Evolutionary conservation across 306 rosid species (phyloP), one percentile per base, ranked within the genome.

Genomic region (Gillenia trifoliata): DNA sequence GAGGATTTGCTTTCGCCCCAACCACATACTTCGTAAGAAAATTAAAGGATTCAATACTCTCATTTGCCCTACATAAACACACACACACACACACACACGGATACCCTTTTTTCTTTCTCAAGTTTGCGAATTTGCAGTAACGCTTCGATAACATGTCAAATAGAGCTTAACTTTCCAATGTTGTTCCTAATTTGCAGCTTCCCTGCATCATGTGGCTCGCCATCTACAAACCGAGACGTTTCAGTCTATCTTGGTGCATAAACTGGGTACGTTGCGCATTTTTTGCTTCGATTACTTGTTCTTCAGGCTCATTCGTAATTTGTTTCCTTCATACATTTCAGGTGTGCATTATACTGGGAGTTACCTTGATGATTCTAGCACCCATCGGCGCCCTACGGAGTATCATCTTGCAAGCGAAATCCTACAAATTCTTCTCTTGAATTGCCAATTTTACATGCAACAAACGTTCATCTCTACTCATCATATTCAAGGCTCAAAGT

Each of bases 1-100:
- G 94, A 66, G 98, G 98, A 55, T 86, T 93, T 69, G 98, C 91
- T 72, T 89, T 93, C 73, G 93, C 97, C 73, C 98, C 98, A 59
- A 86, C 97, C 34, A 83, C 98, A 34, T 93, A 89, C 81, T 93
- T 73, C 7, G 97, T 93, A 84, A 90, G 91, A 22, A 79, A 73
- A 70, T 6, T 30, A 13, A 16, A 73, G 3, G 4, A 26, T 16
- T 56, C 8, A 3, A 15, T 61, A 5, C 38, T 29, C 40, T 45
- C 20, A 15, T 45, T 45, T 45, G 5, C 52, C 50, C 20, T 45
- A 4, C 20, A 45, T 45, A 45, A 45, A 15, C 52, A 45, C 19
- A 43, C 20, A 41, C 34, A 15, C 52, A 45, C 19, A 43, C 20
- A 41, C 34, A 8, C 20, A 45, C 52, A 45, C 52, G 3, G 11